phyloP scores from a whole-genome alignment of 2,329 filamentous ascomycete genomes.

The Fusarium sp. region DNA sequence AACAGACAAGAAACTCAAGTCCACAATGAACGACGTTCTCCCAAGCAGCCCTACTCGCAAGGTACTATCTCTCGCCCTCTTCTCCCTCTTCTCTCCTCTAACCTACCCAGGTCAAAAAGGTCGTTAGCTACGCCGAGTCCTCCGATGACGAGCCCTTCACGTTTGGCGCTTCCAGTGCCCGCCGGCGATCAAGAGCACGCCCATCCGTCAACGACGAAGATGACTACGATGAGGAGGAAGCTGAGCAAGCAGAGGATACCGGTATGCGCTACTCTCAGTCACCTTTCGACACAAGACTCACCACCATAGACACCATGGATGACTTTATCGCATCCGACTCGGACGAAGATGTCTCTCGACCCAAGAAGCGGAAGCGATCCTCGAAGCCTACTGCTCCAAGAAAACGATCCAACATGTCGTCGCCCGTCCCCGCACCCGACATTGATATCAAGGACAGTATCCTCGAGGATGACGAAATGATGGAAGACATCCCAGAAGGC shows the following conservation, averaged over 20 bases:
- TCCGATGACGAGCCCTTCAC: slow-evolving; percentile 80
- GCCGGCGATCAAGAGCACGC: slow-evolving; percentile 60
- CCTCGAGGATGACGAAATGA: slow-evolving; percentile 64
- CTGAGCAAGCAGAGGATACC: slow-evolving; percentile 69
- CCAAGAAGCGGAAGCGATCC: slow-evolving; percentile 82
- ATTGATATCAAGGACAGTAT: slow-evolving; percentile 53
- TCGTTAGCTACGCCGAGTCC: slow-evolving; percentile 85
- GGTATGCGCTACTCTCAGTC: slow-evolving; percentile 51
- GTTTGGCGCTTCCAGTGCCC: slow-evolving; percentile 51
- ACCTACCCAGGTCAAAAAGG: slow-evolving; percentile 59
- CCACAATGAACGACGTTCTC: slow-evolving; percentile 23
- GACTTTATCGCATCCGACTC: slow-evolving; percentile 91
- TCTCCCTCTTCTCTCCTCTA: neutral
- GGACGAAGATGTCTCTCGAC: slow-evolving; percentile 67
- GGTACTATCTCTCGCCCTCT: slow-evolving; percentile 57
- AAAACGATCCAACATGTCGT: slow-evolving; percentile 70
- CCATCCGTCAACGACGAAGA: slow-evolving; percentile 72
- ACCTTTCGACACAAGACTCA: neutral
- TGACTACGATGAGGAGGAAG: slow-evolving; percentile 78
- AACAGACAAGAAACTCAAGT: slow-evolving; percentile 54
- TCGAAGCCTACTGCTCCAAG: slow-evolving; percentile 62
- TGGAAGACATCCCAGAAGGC: slow-evolving; percentile 66
- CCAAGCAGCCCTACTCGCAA: slow-evolving; percentile 82
- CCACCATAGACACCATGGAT: slow-evolving; percentile 73
- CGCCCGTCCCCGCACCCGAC: slow-evolving; percentile 40